phyloP scores from a whole-genome alignment of 148 eudicot genomes.

The Cornus kousa region DNA sequence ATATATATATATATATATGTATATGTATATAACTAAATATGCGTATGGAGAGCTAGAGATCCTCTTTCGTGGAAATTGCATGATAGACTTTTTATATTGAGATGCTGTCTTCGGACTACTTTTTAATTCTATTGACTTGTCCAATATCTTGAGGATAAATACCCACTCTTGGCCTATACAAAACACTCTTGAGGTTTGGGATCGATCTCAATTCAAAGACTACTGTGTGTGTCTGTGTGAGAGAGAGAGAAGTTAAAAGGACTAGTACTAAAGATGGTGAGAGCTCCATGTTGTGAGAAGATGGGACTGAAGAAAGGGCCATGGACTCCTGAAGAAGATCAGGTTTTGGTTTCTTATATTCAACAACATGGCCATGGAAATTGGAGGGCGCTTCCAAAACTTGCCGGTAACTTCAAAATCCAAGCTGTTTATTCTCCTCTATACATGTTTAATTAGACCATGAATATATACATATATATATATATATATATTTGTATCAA shows the following conservation, averaged over 20 bases:
- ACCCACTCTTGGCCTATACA: background rate
- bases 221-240: background rate
- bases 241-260: constrained; percentile 1
- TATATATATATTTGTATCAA: no score
- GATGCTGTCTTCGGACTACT: constrained; percentile 4
- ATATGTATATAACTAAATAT: no score
- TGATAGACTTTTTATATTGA: background rate
- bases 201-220: background rate
- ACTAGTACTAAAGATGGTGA: constrained; percentile 38
- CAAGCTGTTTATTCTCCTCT: background rate
- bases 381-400: constrained; percentile 70
- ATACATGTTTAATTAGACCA: background rate
- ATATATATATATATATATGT: no score
- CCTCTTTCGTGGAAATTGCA: constrained; percentile 15
- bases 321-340: constrained; percentile 67
- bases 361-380: constrained; percentile 56
- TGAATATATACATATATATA: background rate
- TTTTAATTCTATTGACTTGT: background rate
- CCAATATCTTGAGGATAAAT: constrained; percentile 1
- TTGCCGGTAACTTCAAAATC: constrained; percentile 41
- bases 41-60: background rate
- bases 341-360: constrained; percentile 42
- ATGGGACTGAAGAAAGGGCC: constrained; percentile 66
- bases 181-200: background rate
- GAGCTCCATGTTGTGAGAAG: constrained; percentile 75